Evolutionary conservation across 1,284 basidiomycete genomes (phyloP).

Genomic region (Melampsora americana): DNA sequence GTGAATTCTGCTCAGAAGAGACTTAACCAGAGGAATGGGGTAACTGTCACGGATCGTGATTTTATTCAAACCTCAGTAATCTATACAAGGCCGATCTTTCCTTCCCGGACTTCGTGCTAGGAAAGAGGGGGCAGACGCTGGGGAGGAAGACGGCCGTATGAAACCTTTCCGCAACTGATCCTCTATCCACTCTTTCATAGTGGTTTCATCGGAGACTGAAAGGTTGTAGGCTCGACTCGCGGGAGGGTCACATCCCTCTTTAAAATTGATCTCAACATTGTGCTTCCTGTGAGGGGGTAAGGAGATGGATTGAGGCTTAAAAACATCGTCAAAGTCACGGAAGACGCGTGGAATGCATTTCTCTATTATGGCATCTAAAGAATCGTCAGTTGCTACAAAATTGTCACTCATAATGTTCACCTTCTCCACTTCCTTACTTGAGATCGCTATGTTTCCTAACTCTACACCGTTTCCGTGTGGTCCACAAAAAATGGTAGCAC

Average conservation of each 20-base stretch:
- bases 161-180: slow-evolving; percentile 21
- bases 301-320: background rate
- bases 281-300: background rate
- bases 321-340: background rate
- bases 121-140: slow-evolving; percentile 11
- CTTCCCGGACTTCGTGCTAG: slow-evolving; percentile 36
- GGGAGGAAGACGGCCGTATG: slow-evolving; percentile 24
- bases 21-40: background rate
- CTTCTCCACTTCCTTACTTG: background rate
- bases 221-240: background rate
- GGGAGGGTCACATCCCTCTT: background rate
- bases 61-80: slow-evolving; percentile 53
- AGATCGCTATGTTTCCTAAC: background rate
- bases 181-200: slow-evolving; percentile 8
- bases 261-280: background rate
- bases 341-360: background rate
- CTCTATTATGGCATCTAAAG: background rate
- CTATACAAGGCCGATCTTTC: slow-evolving; percentile 50
- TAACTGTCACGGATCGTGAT: slow-evolving; percentile 26
- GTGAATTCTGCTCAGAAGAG: slow-evolving; percentile 1
- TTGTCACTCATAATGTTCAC: background rate
- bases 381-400: background rate
- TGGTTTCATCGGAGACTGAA: background rate
- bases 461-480: background rate
- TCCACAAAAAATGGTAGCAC: background rate